Evolutionary conservation across 306 rosid genomes (phyloP).

Genomic region (Prunus kanzakura): DNA sequence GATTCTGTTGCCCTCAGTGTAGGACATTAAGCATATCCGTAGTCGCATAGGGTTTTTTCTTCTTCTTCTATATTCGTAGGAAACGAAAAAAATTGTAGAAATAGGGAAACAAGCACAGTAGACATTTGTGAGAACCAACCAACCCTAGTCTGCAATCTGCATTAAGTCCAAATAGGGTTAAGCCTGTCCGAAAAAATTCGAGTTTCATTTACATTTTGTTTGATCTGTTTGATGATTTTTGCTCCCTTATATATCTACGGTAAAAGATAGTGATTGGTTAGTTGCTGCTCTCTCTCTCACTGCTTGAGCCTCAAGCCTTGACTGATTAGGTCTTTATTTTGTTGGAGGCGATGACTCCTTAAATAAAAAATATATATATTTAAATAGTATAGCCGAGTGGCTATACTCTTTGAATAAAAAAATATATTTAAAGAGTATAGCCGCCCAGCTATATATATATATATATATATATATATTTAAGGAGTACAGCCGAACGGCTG

Average conservation of each 20-base stretch:
- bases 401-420: too few relatives aligned
- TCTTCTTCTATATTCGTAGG: not conserved
- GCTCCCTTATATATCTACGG: not conserved
- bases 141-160: not conserved
- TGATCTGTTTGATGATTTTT: not conserved
- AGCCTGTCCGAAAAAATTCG: not conserved
- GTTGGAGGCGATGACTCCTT: too few relatives aligned
- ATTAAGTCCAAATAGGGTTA: not conserved
- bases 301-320: too few relatives aligned
- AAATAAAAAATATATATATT: too few relatives aligned
- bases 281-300: too few relatives aligned
- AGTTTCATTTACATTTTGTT: not conserved
- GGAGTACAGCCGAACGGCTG: too few relatives aligned
- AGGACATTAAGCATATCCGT: not conserved
- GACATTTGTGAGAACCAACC: not conserved
- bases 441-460: too few relatives aligned
- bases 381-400: too few relatives aligned
- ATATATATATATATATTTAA: too few relatives aligned
- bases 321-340: too few relatives aligned
- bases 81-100: not conserved
- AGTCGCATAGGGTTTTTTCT: not conserved
- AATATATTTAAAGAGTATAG: too few relatives aligned
- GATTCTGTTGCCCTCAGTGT: not conserved
- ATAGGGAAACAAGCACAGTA: not conserved
- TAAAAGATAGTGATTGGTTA: too few relatives aligned